Conservation (phyloP, 345 rosid genomes). For the Boechera retrofracta region DNA sequence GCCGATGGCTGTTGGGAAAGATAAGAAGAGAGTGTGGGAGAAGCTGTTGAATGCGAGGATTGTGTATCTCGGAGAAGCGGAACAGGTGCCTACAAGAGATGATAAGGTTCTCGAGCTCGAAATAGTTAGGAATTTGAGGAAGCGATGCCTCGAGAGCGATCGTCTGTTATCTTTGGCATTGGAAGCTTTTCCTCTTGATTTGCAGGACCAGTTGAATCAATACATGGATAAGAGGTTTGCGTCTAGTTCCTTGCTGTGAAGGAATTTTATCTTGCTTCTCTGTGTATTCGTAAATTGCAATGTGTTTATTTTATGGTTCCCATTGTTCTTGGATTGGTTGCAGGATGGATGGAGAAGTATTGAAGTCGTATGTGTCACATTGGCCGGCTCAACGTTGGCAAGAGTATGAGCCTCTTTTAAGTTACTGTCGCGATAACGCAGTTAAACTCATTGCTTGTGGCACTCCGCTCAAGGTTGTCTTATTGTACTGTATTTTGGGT, state of each 20-base stretch:
- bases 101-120: slow-evolving; percentile 82
- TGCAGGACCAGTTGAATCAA: slow-evolving; percentile 70
- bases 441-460: slow-evolving; percentile 82
- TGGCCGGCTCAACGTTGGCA: slow-evolving; percentile 83
- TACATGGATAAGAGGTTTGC: slow-evolving; percentile 66
- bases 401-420: slow-evolving; percentile 85
- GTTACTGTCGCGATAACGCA: slow-evolving; percentile 75
- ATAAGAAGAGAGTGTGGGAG: slow-evolving; percentile 84
- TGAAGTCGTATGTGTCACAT: slow-evolving; percentile 65
- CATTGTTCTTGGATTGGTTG: slow-evolving; percentile 38
- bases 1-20: slow-evolving; percentile 89
- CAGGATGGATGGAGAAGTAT: slow-evolving; percentile 75
- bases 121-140: slow-evolving; percentile 66
- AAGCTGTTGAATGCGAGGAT: slow-evolving; percentile 80
- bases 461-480: slow-evolving; percentile 77
- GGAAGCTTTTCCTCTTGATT: slow-evolving; percentile 76
- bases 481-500: background rate
- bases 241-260: background rate
- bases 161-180: slow-evolving; percentile 68
- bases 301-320: background rate
- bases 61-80: slow-evolving; percentile 86
- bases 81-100: slow-evolving; percentile 82
- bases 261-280: background rate
- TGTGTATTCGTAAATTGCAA: background rate
- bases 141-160: slow-evolving; percentile 61